A percentile compares a stretch with the other conserved stretches of the same genome.
Evolutionary conservation across 306 rosid species (phyloP).

Genomic region (Nissolia schottii): DNA sequence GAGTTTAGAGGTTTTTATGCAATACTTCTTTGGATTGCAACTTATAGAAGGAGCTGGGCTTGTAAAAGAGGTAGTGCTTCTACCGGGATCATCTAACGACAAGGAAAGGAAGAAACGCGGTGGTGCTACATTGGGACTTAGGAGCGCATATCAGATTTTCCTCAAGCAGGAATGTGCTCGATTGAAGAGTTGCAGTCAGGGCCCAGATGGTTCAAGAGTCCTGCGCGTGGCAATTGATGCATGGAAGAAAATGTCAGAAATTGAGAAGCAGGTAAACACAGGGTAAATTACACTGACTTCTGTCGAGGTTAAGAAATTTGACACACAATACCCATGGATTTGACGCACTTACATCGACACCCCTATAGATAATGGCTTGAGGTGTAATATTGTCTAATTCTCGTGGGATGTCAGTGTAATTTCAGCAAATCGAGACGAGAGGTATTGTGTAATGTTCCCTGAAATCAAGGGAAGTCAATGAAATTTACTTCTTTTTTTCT

Average conservation of each 20-base stretch:
- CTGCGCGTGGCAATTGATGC: slow-evolving; percentile 23
- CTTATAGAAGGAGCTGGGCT: not conserved
- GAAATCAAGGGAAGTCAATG: too few species aligned
- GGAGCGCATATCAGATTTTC: slow-evolving; percentile 38
- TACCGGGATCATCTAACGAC: not conserved
- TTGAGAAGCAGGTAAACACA: slow-evolving; percentile 44
- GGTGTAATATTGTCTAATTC: too few species aligned
- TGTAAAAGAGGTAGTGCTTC: slow-evolving; percentile 13
- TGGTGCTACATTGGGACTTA: not conserved
- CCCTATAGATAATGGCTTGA: too few species aligned
- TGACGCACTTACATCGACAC: too few species aligned
- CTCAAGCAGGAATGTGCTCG: slow-evolving; percentile 43
- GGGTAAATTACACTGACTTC: too few species aligned
- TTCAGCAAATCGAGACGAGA: too few species aligned
- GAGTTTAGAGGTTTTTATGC: slow-evolving; percentile 1
- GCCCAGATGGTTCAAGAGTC: not conserved
- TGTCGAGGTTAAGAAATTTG: too few species aligned
- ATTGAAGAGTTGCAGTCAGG: slow-evolving; percentile 1
- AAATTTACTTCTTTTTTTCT: not conserved
- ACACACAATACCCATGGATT: too few species aligned
- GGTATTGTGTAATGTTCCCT: too few species aligned
- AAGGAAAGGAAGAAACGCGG: slow-evolving; percentile 24
- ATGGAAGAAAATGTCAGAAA: slow-evolving; percentile 34
- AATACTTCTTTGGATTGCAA: not conserved
- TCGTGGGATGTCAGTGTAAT: too few species aligned